These are phyloP conservation scores for Epichloe scottii DNA, from an alignment of 2,329 filamentous ascomycete genomes.

Conservation along the genomic window DNA sequence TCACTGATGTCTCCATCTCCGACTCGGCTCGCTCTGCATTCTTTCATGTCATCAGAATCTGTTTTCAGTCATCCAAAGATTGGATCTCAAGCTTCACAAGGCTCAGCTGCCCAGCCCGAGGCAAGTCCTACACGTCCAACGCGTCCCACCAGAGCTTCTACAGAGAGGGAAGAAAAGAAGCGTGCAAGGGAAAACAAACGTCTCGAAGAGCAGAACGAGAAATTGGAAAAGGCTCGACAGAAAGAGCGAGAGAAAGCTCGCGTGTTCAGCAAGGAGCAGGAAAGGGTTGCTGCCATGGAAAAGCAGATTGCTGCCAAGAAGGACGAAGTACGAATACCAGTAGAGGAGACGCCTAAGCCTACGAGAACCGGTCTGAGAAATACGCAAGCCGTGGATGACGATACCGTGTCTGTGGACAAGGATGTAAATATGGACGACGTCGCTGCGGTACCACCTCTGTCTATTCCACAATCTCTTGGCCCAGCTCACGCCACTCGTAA, in stretches of 20 bases:
- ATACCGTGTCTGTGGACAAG: conserved; percentile 18
- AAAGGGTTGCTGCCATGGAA: conserved; percentile 40
- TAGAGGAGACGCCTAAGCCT: conserved; percentile 30
- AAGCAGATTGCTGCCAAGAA: conserved; percentile 40
- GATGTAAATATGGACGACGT: conserved; percentile 47
- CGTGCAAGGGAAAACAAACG: conserved; percentile 52
- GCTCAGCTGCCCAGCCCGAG: conserved; percentile 9
- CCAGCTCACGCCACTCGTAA: conserved; percentile 35
- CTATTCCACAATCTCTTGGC: conserved; percentile 39
- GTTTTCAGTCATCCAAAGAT: conserved; percentile 19
- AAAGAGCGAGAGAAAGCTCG: conserved; percentile 59
- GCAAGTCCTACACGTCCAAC: conserved; percentile 31
- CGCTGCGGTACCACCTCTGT: conserved; percentile 46
- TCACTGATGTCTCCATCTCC: conserved; percentile 42
- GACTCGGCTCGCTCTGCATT: conserved; percentile 30
- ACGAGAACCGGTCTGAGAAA: conserved; percentile 41
- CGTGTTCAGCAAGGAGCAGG: conserved; percentile 44
- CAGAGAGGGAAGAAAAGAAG: conserved; percentile 51
- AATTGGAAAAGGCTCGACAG: conserved; percentile 54
- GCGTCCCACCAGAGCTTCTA: conserved; percentile 44
- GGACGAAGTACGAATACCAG: conserved; percentile 32
- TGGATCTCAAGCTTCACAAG: conserved; percentile 11
- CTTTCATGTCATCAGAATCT: conserved; percentile 36
- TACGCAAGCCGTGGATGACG: conserved; percentile 23
- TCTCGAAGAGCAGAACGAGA: conserved; percentile 46